These are phyloP conservation scores for Truncatella angustata DNA, from an alignment of 2,329 filamentous ascomycete genomes.

Conservation along the genomic window DNA sequence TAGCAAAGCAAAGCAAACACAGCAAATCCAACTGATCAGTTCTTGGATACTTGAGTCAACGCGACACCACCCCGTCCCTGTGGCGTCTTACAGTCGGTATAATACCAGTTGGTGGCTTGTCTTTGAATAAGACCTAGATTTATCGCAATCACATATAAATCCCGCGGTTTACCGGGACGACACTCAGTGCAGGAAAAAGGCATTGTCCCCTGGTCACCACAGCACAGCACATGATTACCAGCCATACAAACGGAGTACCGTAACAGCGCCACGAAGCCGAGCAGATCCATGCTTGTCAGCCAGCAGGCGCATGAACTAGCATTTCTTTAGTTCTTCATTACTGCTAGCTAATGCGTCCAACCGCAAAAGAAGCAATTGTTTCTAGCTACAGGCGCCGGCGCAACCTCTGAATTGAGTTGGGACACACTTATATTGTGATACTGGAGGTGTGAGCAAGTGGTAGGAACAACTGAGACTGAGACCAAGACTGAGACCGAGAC, in stretches of 20 bases:
- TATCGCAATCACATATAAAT: not conserved
- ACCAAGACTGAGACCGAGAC: not conserved
- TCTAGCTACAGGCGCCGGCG: not conserved
- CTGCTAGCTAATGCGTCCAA: slow-evolving; percentile 2
- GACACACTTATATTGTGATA: not conserved
- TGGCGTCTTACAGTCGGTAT: slow-evolving; percentile 3
- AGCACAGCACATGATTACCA: not conserved
- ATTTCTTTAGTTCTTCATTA: not conserved
- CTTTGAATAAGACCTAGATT: not conserved
- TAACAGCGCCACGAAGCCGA: not conserved
- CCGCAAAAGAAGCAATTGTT: slow-evolving; percentile 1
- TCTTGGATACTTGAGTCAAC: slow-evolving; percentile 1
- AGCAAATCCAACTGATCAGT: not conserved
- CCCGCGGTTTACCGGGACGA: not conserved
- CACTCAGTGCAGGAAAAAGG: not conserved
- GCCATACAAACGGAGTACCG: not conserved
- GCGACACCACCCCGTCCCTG: slow-evolving; percentile 1
- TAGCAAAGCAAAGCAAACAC: not conserved
- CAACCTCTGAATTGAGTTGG: not conserved
- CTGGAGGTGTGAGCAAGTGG: not conserved
- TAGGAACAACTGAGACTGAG: not conserved
- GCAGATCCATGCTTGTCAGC: not conserved
- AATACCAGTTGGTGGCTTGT: slow-evolving; percentile 1
- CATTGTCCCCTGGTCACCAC: not conserved
- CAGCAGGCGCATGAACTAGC: not conserved